Conservation (phyloP, 345 rosid genomes). For the Lepidium didymum region DNA sequence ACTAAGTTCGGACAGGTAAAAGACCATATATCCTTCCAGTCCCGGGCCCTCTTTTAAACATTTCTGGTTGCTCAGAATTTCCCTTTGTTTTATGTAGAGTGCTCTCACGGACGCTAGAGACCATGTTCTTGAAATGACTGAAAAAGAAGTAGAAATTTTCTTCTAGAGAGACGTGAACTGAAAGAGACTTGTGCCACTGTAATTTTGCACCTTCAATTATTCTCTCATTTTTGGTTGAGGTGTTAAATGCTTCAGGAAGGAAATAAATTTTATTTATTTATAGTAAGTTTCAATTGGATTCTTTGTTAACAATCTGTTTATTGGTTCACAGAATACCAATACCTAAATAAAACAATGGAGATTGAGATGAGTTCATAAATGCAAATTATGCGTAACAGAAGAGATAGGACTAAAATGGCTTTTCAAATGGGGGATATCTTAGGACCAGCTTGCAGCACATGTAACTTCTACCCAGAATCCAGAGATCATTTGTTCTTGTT, state of each 20-base stretch:
- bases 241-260: background rate
- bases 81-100: conserved; percentile 36
- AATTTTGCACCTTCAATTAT: conserved; percentile 6
- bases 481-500: background rate
- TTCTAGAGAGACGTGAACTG: conserved; percentile 37
- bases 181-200: conserved; percentile 1
- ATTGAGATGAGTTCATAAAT: background rate
- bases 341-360: background rate
- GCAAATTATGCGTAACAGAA: background rate
- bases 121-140: conserved; percentile 92
- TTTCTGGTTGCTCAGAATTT: background rate
- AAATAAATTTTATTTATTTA: background rate
- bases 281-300: background rate
- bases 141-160: conserved; percentile 77
- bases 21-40: background rate
- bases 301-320: background rate
- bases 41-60: background rate
- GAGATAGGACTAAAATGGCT: background rate
- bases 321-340: background rate
- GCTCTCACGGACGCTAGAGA: conserved; percentile 86
- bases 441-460: no score
- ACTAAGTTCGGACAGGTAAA: conserved; percentile 94
- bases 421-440: no score
- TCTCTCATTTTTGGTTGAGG: background rate
- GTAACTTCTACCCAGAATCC: no score